Conservation (phyloP, 305 asterid genomes). For the Solanum hybrid region DNA sequence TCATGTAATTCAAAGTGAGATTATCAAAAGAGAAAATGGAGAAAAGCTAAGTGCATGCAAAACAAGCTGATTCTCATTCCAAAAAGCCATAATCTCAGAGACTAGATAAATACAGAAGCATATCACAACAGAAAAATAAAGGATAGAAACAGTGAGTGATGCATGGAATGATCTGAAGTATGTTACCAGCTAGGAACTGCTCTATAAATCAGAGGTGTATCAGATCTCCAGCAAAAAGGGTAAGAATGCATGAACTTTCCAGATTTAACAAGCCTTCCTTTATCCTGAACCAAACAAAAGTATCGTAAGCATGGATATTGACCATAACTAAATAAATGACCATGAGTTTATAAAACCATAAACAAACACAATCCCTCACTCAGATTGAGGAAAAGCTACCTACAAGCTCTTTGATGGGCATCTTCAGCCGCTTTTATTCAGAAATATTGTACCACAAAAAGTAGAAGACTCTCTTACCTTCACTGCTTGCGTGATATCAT, state of each 20-base stretch:
- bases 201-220: slow-evolving; percentile 90
- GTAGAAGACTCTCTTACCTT: slow-evolving; percentile 28
- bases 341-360: background rate
- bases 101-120: background rate
- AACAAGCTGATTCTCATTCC: background rate
- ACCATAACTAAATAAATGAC: background rate
- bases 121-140: background rate
- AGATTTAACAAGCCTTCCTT: slow-evolving; percentile 79
- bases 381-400: background rate
- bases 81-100: background rate
- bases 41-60: background rate
- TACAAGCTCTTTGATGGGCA: background rate
- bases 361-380: background rate
- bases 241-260: slow-evolving; percentile 76
- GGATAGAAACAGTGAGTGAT: background rate
- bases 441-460: background rate
- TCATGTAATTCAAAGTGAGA: background rate
- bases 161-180: background rate
- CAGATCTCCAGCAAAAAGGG: slow-evolving; percentile 96
- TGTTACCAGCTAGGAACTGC: slow-evolving; percentile 93
- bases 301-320: background rate
- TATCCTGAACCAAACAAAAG: slow-evolving; percentile 28
- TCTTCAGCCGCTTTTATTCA: background rate
- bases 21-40: background rate
- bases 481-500: slow-evolving; percentile 77